Base-by-base conservation (phyloP, 768 basidiomycete genomes). In the Cyclocybe aegerita region DNA sequence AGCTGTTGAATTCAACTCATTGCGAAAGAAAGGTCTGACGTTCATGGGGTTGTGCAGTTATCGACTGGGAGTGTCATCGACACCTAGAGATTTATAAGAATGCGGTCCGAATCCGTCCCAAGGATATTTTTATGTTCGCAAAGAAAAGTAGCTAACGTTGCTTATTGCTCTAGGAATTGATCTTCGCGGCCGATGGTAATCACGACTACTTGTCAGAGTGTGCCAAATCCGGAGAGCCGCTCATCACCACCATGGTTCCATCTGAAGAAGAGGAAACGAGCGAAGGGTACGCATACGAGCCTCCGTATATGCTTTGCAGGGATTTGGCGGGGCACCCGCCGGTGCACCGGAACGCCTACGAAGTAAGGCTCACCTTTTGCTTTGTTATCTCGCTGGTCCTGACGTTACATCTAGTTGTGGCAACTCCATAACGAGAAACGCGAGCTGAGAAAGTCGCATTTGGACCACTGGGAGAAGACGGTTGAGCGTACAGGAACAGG, bases 381-480 rank as follows among this genome's bases (percentile, higher is more conserved):
- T 10, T 10, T 11, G n/a, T 9, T 49, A 11, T 58, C 12, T 35
- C 37, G 37, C 12, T 34, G 61, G 59, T 44, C 51, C 50, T 39
- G 49, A 63, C 4, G 43, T 38, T 30, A 70, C 72, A 4, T 73
- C 31, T 66, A 85, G 65, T 75, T 86, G 35, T 90, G 86, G 85
- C 77, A 83, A 62, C 50, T 81, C 7, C 83, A 86, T 36, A 77
- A 77, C 49, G 65, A 72, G 56, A 78, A 78, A 58, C 67, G 67
- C 1, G 70, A 70, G 8, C 60, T 85, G 40, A 76, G 85, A n/a
- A 75, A 81, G 51, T 73, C 76, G 33, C 81, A 88, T 59, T 67
- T 88, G 17, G 79, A 82, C 49, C 73, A 80, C 35, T 88, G 86
- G 86, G 75, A 81, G 43, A 70, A 61, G 7, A 85, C 85, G 0